These are phyloP conservation scores for Omphalea diandra DNA, from an alignment of 441 rosid species.

Conservation along the genomic window DNA sequence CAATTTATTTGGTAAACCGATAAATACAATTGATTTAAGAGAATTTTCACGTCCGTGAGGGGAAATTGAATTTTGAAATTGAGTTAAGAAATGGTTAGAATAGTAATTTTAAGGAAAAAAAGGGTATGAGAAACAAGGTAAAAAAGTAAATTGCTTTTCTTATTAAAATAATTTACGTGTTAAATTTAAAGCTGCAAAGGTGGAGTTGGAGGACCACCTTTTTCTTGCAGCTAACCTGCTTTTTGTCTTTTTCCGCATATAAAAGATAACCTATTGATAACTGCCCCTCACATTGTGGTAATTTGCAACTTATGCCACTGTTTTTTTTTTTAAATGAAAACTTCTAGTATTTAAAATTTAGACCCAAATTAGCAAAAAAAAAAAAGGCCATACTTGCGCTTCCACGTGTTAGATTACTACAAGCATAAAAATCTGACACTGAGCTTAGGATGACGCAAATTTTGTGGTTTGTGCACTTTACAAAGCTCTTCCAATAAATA, in stretches of 20 bases:
- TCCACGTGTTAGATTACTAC: too few species aligned
- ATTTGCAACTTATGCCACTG: slow-evolving; percentile 31
- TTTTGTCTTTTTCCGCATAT: slow-evolving; percentile 30
- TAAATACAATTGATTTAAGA: slow-evolving; percentile 39
- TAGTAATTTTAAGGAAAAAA: too few species aligned
- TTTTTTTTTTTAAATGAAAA: background rate
- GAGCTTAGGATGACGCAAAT: too few species aligned
- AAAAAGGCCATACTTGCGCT: too few species aligned
- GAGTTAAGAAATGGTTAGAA: too few species aligned
- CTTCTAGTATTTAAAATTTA: background rate
- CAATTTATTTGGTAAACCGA: slow-evolving; percentile 50
- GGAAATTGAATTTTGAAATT: background rate
- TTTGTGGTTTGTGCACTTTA: too few species aligned
- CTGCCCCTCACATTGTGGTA: background rate
- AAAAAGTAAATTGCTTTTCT: background rate
- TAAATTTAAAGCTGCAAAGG: background rate
- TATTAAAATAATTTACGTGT: background rate
- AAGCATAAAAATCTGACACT: too few species aligned
- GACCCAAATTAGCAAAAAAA: too few species aligned
- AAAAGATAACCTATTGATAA: background rate
- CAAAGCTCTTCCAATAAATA: too few species aligned
- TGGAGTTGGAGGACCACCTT: too few species aligned
- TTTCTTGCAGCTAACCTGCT: slow-evolving; percentile 35
- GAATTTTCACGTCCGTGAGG: too few species aligned
- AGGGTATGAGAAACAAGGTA: too few species aligned